These are phyloP conservation scores for Quercus wislizeni DNA, from an alignment of 306 rosid genomes.

Conservation along the genomic window DNA sequence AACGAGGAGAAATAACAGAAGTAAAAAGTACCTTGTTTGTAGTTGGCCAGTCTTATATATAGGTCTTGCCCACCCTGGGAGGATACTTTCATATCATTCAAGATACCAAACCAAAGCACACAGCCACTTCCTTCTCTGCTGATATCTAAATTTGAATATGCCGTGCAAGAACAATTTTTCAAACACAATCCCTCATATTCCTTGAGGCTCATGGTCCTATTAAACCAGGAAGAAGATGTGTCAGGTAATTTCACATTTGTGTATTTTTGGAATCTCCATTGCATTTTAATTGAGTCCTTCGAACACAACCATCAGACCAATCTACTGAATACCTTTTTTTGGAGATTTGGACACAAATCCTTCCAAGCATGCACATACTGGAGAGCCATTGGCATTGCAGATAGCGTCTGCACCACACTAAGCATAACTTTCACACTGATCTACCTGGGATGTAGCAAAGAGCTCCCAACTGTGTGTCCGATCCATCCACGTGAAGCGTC, in stretches of 20 bases:
- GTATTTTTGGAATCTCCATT: not conserved
- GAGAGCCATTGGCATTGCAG: not conserved
- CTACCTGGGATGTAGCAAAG: not conserved
- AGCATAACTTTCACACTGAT: constrained; percentile 28
- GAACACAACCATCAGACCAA: constrained; percentile 24
- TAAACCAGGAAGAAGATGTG: constrained; percentile 32
- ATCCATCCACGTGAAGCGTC: constrained; percentile 19
- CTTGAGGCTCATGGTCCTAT: constrained; percentile 1
- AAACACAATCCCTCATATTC: constrained; percentile 30
- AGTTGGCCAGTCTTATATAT: not conserved
- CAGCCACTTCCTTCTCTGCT: constrained; percentile 37
- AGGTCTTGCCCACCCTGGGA: constrained; percentile 31
- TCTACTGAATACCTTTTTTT: not conserved
- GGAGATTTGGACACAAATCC: constrained; percentile 12
- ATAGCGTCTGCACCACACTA: constrained; percentile 21
- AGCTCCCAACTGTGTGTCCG: constrained; percentile 15
- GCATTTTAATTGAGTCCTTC: constrained; percentile 12
- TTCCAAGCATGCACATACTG: constrained; percentile 18
- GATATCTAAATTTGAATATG: constrained; percentile 24
- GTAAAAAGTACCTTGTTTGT: not conserved
- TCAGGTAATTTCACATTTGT: constrained; percentile 20
- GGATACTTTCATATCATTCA: constrained; percentile 28
- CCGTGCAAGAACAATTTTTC: constrained; percentile 32
- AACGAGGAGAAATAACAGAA: not conserved
- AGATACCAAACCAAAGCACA: constrained; percentile 24